Base-by-base conservation (phyloP, 768 basidiomycete species). In the Termitomyces sp. region DNA sequence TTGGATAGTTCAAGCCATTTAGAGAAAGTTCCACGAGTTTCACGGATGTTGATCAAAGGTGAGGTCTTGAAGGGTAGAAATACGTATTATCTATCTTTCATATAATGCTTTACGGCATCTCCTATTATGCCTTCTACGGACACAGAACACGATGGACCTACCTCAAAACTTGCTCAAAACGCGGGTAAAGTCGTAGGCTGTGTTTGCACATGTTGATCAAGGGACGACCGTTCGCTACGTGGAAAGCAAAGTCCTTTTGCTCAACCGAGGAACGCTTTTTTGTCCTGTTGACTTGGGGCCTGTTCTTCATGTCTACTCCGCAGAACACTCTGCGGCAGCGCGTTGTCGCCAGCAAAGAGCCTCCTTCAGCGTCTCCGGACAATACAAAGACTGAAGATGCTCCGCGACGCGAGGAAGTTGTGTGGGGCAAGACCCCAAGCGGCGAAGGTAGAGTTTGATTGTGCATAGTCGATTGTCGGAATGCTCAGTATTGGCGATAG, bases 351-450 rank as follows among this genome's bases (percentile, higher is more conserved):
- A 53, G 50, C 13, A 66, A 66, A 16, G 61, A 61, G 40, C 38
- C 55, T 32, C 18, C 59, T 50, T 35, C 54, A 5, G 56, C 20
- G 24, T 20, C 48, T 58, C 52, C 55, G 18, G 57, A 48, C 20
- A 65, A 59, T 48, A 54, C 63, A 9, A 63, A 62, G 22, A 40
- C 63, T 53, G 58, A 65, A 7, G 59, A 63, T 9, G 45, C 45
- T 32, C 59, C 57, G 50, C 63, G 64, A 64, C 65, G 67, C 55
- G 80, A 81, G 35, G 90, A 92, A 61, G 79, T 92, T 28, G 91
- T 94, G 1, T 94, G 91, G 90, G 94, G 94, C 11, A 92, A 94
- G 74, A 94, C 92, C 0, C 91, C 91, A 16, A 70, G 79, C 40
- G 92, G 91, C 45, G 84, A 90, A 81, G 92, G 92, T 89, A 65